Base-by-base conservation (phyloP, 306 rosid genomes). In the Vicia villosa region DNA sequence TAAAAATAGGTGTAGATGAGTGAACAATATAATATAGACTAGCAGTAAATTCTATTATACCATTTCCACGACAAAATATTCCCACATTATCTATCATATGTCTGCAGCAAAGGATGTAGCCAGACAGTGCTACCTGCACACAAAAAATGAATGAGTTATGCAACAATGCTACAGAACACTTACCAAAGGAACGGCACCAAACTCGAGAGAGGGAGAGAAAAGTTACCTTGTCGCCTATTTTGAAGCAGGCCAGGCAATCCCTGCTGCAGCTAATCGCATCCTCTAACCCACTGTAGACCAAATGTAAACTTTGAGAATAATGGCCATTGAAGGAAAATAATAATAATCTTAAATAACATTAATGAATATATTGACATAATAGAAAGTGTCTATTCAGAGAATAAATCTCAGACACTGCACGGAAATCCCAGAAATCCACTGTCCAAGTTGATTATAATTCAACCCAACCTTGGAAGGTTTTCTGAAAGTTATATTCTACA, bases 191-290 rank as follows among this genome's bases (percentile, higher is more conserved):
- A 42, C 47, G 10, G 34, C 26, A 63, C 43, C 6, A 60, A 30
- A 16, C n/a, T 20, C 24, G 32, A 21, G 54, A 14, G 54, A 13
- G 19, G 26, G 36, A 26, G 30, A 17, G 68, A 21, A 69, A 37
- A 1, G 11, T 50, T 84, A 94, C 99, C 99, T 94, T 94, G 74
- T 94, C 95, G 9, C 97, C 98, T 37, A 88, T 86, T 82, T 91
- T 91, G 83, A 94, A 16, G 92, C 68, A 68, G 97, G 32, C 8
- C 36, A 32, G 9, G 92, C 69, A 94, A 89, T 55, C 99, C 99
- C 81, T 89, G 66, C 87, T 13, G 75, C 99, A 91, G 69, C 99
- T 91, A 68, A 94, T 89, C 69, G 96, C 99, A 77, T 94, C 99
- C 34, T 97, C 97, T 10, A 94, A 83, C 11, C 96, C 97, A 86